Base-by-base conservation (phyloP, 2,329 filamentous ascomycete species). In the Ceratocystis destructans region DNA sequence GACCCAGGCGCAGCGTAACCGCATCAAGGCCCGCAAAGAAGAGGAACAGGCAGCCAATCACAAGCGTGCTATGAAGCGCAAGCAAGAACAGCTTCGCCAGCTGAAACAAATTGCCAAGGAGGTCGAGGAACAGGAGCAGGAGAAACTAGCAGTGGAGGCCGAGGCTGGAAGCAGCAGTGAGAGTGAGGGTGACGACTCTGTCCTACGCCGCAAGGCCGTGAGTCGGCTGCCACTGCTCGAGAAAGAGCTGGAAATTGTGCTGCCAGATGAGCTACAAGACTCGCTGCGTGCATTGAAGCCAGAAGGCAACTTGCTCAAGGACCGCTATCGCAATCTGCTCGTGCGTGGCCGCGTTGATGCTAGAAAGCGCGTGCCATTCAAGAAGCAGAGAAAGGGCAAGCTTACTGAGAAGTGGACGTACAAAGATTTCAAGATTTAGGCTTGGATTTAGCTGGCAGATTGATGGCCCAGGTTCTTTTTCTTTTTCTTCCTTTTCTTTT, bases 391-490 rank as follows among this genome's bases (percentile, higher is more conserved):
- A 69, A 92, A 86, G 81, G 86, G 80, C 71, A 90, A 89, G 75
- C 77, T 86, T 64, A 96, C 90, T 5, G 94, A 97, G 83, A 99
- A 97, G 78, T 99, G 94, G 94, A 85, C 87, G 57, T 89, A 96
- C 79, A 99, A 99, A 81, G 94, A 99, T 75, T 99, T 96, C 70
- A 71, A 71, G 62, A 69, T 77, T 69, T 62, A 68, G 37, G 66
- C 59, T 41, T 41, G 37, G 37, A 41, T 41, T 41, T 41, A 41
- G 33, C 41, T 50, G 28, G 28, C 28, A 28, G 44, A 55, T 46
- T 64, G 22, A 45, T 65, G 31, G 48, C 46, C 64, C 8, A 5
- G 37, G n/a, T 46, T 25, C 22, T 28, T 45, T 45, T 64, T 28
- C 62, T 22, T 22, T n/a, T 20, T 31, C 3, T 41, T 10, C 37